phyloP scores from a whole-genome alignment of 1,284 basidiomycete genomes.

The Boletus sp. region DNA sequence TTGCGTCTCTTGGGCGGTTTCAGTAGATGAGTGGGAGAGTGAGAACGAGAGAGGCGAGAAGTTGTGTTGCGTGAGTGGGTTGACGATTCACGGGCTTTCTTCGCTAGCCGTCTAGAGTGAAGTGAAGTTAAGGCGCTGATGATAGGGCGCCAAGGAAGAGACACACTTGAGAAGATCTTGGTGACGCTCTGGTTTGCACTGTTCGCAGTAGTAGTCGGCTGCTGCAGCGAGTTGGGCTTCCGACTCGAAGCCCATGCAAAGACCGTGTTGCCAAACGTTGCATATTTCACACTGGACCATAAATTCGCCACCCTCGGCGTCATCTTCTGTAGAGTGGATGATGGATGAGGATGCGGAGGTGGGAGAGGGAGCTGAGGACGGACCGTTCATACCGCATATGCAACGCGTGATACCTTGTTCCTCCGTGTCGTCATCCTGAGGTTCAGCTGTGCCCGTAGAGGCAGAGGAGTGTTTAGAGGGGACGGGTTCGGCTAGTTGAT shows the following conservation, averaged over 20 bases:
- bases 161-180: slow-evolving; percentile 72
- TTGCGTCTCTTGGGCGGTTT: slow-evolving; percentile 79
- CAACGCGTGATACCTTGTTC: slow-evolving; percentile 90
- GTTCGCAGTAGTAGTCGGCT: slow-evolving; percentile 90
- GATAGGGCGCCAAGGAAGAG: slow-evolving; percentile 1
- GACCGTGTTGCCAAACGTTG: slow-evolving; percentile 97
- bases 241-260: slow-evolving; percentile 91
- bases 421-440: slow-evolving; percentile 57
- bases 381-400: slow-evolving; percentile 88
- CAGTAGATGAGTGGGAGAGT: slow-evolving; percentile 62
- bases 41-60: slow-evolving; percentile 69
- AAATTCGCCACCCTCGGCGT: slow-evolving; percentile 79
- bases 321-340: slow-evolving; percentile 53
- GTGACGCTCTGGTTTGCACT: slow-evolving; percentile 89
- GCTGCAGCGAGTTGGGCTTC: slow-evolving; percentile 81
- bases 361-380: slow-evolving; percentile 32
- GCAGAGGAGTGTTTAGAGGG: slow-evolving; percentile 34
- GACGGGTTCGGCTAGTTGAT: slow-evolving; percentile 25
- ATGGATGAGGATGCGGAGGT: slow-evolving; percentile 17
- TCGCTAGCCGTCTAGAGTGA: slow-evolving; percentile 54
- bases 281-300: slow-evolving; percentile 99
- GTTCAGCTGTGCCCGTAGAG: slow-evolving; percentile 38
- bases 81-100: slow-evolving; percentile 63
- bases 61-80: slow-evolving; percentile 51
- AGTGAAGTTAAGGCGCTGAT: slow-evolving; percentile 10